Conservation (phyloP, 208 protist genomes). For the Borovskyia barvae region DNA sequence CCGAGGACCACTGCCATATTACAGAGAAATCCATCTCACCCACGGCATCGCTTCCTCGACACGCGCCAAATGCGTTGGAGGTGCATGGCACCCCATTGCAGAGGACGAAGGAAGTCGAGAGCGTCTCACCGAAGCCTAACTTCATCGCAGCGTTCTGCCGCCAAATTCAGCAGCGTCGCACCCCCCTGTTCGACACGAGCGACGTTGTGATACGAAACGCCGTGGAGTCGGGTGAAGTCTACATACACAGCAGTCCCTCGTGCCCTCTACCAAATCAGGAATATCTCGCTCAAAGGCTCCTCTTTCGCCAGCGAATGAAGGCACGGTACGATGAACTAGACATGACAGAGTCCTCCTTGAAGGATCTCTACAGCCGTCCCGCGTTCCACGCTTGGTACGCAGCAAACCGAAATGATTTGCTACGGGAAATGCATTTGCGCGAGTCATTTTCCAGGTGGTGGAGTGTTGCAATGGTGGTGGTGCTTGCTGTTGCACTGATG, state of each 20-base stretch:
- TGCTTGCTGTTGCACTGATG: constrained; percentile 38
- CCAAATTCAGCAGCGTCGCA: constrained; percentile 4
- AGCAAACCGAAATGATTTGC: constrained; percentile 37
- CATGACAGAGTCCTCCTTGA: constrained; percentile 41
- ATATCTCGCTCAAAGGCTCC: constrained; percentile 18
- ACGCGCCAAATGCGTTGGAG: constrained; percentile 4
- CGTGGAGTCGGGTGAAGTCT: constrained; percentile 21
- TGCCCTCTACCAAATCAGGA: constrained; percentile 13
- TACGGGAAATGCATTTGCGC: constrained; percentile 37
- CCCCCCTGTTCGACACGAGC: background rate
- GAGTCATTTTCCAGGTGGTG: constrained; percentile 31
- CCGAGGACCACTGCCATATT: background rate
- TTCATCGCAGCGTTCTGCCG: constrained; percentile 15
- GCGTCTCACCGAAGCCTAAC: constrained; percentile 6
- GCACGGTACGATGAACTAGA: constrained; percentile 24
- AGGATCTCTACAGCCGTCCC: constrained; percentile 43
- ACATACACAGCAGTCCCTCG: constrained; percentile 8
- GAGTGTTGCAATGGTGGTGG: constrained; percentile 25
- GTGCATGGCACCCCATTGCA: constrained; percentile 5
- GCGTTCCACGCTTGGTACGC: constrained; percentile 62
- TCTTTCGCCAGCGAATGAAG: constrained; percentile 13
- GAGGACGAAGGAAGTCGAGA: background rate
- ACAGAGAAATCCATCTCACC: background rate
- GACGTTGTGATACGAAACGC: constrained; percentile 1
- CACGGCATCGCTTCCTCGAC: background rate